Evolutionary conservation across 805 yeast genomes (phyloP).

Genomic region (Osmozyma mogii): DNA sequence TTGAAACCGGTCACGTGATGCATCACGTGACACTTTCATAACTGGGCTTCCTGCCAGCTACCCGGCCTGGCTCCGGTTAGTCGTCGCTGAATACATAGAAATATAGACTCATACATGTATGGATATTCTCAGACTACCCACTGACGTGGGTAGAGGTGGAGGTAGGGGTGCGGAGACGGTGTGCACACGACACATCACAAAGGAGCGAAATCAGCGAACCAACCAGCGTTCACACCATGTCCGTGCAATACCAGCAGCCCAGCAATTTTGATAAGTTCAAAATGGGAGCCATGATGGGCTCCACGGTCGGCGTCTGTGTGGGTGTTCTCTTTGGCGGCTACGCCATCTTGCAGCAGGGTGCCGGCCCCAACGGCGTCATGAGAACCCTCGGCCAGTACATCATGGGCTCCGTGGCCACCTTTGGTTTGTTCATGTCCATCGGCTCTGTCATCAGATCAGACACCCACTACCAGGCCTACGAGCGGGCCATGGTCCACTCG

Average conservation of each 20-base stretch:
- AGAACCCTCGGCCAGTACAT: slow-evolving; percentile 95
- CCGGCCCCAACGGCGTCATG: slow-evolving; percentile 98
- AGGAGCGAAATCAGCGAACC: too few species aligned
- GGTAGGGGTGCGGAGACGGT: too few species aligned
- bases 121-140: too few species aligned
- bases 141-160: too few species aligned
- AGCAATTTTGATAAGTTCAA: slow-evolving; percentile 93
- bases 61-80: too few species aligned
- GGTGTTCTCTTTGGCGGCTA: slow-evolving; percentile 94
- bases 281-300: slow-evolving; percentile 98
- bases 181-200: too few species aligned
- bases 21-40: too few species aligned
- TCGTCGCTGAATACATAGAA: too few species aligned
- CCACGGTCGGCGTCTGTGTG: slow-evolving; percentile 85
- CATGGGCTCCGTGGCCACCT: slow-evolving; percentile 93
- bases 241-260: slow-evolving; percentile 70
- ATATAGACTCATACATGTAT: too few species aligned
- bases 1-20: too few species aligned
- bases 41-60: too few species aligned
- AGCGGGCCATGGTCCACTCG: slow-evolving; percentile 10
- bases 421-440: slow-evolving; percentile 92
- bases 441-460: slow-evolving; percentile 90
- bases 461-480: slow-evolving; percentile 20
- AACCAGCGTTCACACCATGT: too few species aligned
- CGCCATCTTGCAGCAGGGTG: slow-evolving; percentile 84